Percentiles rank a stretch among this genome's conserved stretches.
phyloP scores from a whole-genome alignment of 1,139 yeast genomes.

The Candida anutae region DNA sequence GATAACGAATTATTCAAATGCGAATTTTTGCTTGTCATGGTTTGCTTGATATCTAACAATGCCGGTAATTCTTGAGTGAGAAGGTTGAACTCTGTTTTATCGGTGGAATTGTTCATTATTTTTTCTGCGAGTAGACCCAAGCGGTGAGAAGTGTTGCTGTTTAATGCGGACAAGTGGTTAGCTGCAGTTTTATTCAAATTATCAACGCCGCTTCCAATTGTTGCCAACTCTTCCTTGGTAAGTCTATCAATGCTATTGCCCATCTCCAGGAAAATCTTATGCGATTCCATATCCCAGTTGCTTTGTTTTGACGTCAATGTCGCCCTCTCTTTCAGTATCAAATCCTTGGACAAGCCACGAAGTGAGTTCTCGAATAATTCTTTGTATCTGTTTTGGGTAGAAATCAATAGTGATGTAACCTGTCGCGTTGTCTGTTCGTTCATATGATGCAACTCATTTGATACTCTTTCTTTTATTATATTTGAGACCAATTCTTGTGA shows the following conservation, averaged over 20 bases:
- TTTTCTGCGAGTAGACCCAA: slow-evolving; percentile 1
- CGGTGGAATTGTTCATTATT: slow-evolving; percentile 2
- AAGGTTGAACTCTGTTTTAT: slow-evolving; percentile 1
- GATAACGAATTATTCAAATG: slow-evolving; percentile 4
- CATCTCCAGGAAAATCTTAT: too few species aligned
- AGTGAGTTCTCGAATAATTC: slow-evolving; percentile 5
- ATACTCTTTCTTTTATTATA: not conserved
- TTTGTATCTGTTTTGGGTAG: slow-evolving; percentile 2
- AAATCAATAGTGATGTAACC: not conserved
- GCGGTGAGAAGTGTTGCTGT: slow-evolving; percentile 1
- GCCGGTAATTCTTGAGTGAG: slow-evolving; percentile 1
- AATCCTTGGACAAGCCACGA: slow-evolving; percentile 4
- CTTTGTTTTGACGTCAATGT: slow-evolving; percentile 4
- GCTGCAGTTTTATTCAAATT: slow-evolving; percentile 3
- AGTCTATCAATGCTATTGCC: slow-evolving; percentile 3
- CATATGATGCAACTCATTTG: not conserved
- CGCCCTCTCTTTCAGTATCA: slow-evolving; percentile 5
- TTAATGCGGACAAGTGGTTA: slow-evolving; percentile 2
- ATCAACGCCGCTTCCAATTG: slow-evolving; percentile 2
- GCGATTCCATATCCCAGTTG: slow-evolving; percentile 5
- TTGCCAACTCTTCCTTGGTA: slow-evolving; percentile 3
- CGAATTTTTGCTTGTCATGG: slow-evolving; percentile 6
- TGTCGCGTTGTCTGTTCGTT: not conserved
- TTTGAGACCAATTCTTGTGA: not conserved
- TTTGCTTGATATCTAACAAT: slow-evolving; percentile 5